These are phyloP conservation scores for Phytophthora pseudosyringae DNA, from an alignment of 352 stramenopile genomes.

Conservation along the genomic window DNA sequence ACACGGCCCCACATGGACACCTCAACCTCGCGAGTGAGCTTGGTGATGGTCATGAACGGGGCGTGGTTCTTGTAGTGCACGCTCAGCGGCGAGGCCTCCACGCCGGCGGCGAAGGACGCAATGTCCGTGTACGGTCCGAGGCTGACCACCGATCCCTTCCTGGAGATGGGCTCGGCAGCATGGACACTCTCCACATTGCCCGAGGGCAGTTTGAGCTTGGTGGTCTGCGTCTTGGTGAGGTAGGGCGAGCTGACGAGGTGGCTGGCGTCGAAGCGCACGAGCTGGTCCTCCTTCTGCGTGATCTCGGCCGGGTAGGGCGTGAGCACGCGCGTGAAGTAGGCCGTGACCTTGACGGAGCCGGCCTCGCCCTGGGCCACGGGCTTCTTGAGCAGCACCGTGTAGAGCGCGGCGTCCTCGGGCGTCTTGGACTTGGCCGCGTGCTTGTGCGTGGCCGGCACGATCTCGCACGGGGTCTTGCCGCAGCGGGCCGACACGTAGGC, in stretches of 20 bases:
- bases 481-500: slow-evolving; percentile 74
- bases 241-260: slow-evolving; percentile 82
- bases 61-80: slow-evolving; percentile 90
- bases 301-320: slow-evolving; percentile 82
- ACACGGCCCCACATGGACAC: slow-evolving; percentile 92
- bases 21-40: slow-evolving; percentile 87
- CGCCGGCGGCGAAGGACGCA: slow-evolving; percentile 41
- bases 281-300: slow-evolving; percentile 84
- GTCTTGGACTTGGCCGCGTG: slow-evolving; percentile 32
- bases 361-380: slow-evolving; percentile 55
- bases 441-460: slow-evolving; percentile 49
- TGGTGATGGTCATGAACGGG: slow-evolving; percentile 87
- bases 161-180: slow-evolving; percentile 57
- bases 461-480: slow-evolving; percentile 73
- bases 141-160: slow-evolving; percentile 78
- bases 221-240: slow-evolving; percentile 79
- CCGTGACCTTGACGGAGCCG: slow-evolving; percentile 75
- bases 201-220: slow-evolving; percentile 86
- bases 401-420: slow-evolving; percentile 55
- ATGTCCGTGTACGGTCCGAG: slow-evolving; percentile 84
- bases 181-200: slow-evolving; percentile 76
- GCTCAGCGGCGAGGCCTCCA: slow-evolving; percentile 30
- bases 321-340: slow-evolving; percentile 82
- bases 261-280: slow-evolving; percentile 78
- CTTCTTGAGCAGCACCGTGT: slow-evolving; percentile 76